A percentile compares a stretch with the other conserved stretches of the same genome.
phyloP scores from a whole-genome alignment of 768 basidiomycete genomes.

The Ramaria sp. region DNA sequence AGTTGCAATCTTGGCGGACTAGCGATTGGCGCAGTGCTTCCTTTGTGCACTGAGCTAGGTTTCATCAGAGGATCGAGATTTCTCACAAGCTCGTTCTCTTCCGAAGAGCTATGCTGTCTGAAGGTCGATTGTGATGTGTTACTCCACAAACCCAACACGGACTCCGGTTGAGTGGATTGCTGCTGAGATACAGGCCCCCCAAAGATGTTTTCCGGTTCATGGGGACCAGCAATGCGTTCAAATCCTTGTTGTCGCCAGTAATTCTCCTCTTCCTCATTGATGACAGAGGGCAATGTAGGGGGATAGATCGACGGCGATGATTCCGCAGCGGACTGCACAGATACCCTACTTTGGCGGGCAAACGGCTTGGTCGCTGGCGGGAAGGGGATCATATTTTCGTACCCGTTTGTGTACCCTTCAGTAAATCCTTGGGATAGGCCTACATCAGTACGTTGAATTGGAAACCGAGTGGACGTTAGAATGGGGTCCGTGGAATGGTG shows the following conservation, averaged over 20 bases:
- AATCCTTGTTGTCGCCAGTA: conserved; percentile 7
- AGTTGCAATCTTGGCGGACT: neutral
- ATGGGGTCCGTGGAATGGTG: neutral
- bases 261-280: conserved; percentile 12
- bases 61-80: neutral
- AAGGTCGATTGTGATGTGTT: neutral
- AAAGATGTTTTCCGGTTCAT: neutral
- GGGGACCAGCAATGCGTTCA: neutral
- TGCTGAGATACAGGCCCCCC: neutral
- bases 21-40: neutral
- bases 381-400: neutral
- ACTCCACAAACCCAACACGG: conserved; percentile 1
- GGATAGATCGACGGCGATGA: conserved; percentile 44
- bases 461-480: neutral
- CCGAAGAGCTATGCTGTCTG: neutral
- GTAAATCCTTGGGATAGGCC: neutral
- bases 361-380: neutral
- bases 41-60: neutral
- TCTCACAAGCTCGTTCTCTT: neutral
- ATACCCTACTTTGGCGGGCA: neutral
- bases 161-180: conserved; percentile 1
- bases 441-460: neutral
- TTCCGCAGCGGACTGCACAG: conserved; percentile 24
- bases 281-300: conserved; percentile 27
- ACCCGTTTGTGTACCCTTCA: neutral